Evolutionary conservation across 495 filamentous ascomycete genomes (phyloP), one percentile per base, ranked within the genome.

Genomic region (Cairneyella variabilis): DNA sequence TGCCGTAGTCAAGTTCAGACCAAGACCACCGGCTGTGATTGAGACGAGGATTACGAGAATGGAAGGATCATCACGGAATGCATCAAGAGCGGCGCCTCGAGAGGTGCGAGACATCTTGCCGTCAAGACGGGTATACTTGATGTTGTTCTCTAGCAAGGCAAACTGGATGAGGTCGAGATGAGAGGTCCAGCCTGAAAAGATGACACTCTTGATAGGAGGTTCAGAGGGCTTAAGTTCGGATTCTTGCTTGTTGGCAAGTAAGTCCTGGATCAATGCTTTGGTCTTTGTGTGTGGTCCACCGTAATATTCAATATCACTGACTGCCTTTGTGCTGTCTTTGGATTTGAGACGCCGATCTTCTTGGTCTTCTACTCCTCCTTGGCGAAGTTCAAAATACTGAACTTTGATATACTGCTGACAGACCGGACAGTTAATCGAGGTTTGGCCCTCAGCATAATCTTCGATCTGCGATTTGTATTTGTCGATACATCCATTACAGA

Each of bases 171-270:
- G 79, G 64, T 98, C 92, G 27, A 98, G 81, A 65, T 97, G 90
- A 2, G 87, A 83, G 0, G 92, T 97, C 92, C 93, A 98, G 25
- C 80, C 82, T 1, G 91, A 96, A 66, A 97, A 97, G 17, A 98
- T 81, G 12, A 98, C 92, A 38, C 86, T 88, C 64, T 95, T 96
- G 67, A 89, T 83, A 0, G 91, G 90, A 0, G 73, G 76, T 51
- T 88, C 71, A 30, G 73, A 69, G 2, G 78, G 78, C 14, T 80
- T 69, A 3, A 67, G 64, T 44, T 76, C 65, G 64, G 83, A 90
- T 57, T 85, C 77, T 32, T 72, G 72, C 45, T 80, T 74, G 38
- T 80, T 75, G 50, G 69, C 66, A 6, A 82, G 67, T 3, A 98
- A 74, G 22, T 84, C 80, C 21, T 83, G 65, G 4, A 97, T 49